Evolutionary conservation across 78 protist species (phyloP).

Genomic region (Guillardia theta): DNA sequence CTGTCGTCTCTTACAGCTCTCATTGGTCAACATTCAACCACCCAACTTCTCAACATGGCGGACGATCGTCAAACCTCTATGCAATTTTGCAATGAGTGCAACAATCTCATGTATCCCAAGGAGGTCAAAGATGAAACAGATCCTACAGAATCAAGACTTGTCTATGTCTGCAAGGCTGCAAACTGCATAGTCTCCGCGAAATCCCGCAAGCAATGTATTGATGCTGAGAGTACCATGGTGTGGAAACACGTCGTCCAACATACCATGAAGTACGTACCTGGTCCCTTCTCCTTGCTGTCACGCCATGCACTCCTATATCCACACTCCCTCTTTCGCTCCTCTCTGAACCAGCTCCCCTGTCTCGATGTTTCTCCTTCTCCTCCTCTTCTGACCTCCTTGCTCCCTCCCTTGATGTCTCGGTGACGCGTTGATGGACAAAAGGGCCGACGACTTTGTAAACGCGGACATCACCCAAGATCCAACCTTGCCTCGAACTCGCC

Average conservation of each 20-base stretch:
- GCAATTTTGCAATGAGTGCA: constrained; percentile 19
- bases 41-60: no score
- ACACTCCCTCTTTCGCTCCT: no score
- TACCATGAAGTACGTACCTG: neutral
- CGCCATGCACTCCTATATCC: neutral
- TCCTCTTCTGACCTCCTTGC: no score
- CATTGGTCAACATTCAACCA: no score
- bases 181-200: neutral
- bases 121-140: neutral
- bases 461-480: neutral
- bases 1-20: no score
- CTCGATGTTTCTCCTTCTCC: neutral
- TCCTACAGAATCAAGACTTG: neutral
- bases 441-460: neutral
- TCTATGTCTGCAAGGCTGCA: neutral
- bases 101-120: neutral
- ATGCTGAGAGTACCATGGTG: neutral
- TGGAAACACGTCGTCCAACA: constrained; percentile 8
- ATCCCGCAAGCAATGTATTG: neutral
- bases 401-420: no score
- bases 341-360: neutral
- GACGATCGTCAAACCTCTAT: neutral
- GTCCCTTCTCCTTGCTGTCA: neutral
- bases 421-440: neutral
- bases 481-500: neutral